These are phyloP conservation scores for Pogostemon cablin DNA, from an alignment of 257 asterid species.

Conservation along the genomic window DNA sequence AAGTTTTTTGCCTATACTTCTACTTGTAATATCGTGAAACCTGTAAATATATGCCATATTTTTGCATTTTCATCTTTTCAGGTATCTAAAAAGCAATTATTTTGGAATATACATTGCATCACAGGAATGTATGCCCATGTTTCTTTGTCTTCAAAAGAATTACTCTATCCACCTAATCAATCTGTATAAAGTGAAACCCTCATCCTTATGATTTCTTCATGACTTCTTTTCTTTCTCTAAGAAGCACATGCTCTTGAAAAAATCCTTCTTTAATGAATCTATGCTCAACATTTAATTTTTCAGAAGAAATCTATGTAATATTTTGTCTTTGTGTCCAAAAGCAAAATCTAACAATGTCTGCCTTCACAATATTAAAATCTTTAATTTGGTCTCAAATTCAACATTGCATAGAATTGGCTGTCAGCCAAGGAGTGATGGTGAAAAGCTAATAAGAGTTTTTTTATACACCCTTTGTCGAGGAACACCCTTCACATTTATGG, in stretches of 20 bases:
- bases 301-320: background rate
- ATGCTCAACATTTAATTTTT: slow-evolving; percentile 12
- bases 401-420: background rate
- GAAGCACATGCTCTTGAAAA: background rate
- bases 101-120: background rate
- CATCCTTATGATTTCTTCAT: background rate
- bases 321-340: background rate
- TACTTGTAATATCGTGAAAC: slow-evolving; percentile 7
- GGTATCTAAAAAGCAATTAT: background rate
- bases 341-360: slow-evolving; percentile 7
- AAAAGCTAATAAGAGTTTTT: background rate
- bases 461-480: background rate
- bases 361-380: slow-evolving; percentile 9
- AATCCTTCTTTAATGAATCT: background rate
- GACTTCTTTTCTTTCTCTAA: background rate
- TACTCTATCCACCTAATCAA: background rate
- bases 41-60: background rate
- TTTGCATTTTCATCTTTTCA: background rate
- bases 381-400: background rate
- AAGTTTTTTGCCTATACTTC: slow-evolving; percentile 4
- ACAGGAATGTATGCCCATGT: no score
- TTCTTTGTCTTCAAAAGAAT: background rate
- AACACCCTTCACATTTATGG: no score
- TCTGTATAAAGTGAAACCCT: background rate
- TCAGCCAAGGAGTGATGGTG: background rate